Evolutionary conservation across 2,329 filamentous ascomycete species (phyloP), one percentile per base, ranked within the genome.

Genomic region (Trichoderma sp.): DNA sequence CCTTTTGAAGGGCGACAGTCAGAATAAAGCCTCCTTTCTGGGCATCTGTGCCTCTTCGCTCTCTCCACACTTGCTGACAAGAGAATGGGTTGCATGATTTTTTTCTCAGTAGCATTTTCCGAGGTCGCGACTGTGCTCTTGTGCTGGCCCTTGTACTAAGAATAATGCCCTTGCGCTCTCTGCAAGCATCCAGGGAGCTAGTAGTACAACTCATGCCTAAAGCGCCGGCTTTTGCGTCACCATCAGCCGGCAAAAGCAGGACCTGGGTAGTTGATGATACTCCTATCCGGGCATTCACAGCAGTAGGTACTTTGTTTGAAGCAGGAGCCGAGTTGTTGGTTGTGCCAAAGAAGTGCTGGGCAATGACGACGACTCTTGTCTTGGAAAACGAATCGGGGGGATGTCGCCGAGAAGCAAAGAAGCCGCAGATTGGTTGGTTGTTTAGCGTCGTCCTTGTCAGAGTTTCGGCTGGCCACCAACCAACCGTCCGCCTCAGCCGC

Each of bases 361-460:
- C 67, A 56, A 64, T 63, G 67, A 69, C 52, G 67, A 31, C 40
- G 24, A 56, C 31, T 49, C 7, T 29, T 60, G 40, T 67, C 40
- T 59, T 19, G 43, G 55, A 59, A 55, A 21, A 33, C 37, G 53
- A 43, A 37, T 58, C 27, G 40, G 63, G 53, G 62, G 29, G 56
- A 66, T 40, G 40, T 37, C 55, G 47, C 47, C 10, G 47, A 8
- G 24, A 58, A 37, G 63, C 29, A 49, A 35, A 33, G 56, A 66
- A 55, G 63, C 63, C 33, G 35, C 55, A 66, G 53, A 66, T 66
- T 66, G 63, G 55, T 37, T 52, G 55, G 40, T 52, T 27, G 53
- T 58, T 65, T 66, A 66, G 63, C 63, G 63, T 66, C 55, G 37
- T 58, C n/a, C 63, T 58, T 58, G 63, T 58, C 55, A 66, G 63